Evolutionary conservation across 2,329 filamentous ascomycete species (phyloP).

Genomic region (Fusarium decemcellulare): DNA sequence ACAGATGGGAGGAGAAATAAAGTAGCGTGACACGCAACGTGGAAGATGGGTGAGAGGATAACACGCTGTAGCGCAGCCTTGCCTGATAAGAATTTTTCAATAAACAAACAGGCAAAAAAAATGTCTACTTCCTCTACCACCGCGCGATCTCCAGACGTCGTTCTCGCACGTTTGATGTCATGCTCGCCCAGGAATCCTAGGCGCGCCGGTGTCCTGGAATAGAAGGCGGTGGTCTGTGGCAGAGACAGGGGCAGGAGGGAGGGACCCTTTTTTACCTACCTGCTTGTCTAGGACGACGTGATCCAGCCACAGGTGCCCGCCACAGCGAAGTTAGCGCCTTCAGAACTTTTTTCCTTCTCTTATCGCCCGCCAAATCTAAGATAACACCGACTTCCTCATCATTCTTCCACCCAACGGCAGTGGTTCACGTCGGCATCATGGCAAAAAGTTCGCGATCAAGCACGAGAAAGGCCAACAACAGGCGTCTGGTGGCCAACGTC

Average conservation of each 20-base stretch:
- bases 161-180: constrained; percentile 46
- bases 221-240: constrained; percentile 45
- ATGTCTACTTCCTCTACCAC: constrained; percentile 30
- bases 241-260: constrained; percentile 14
- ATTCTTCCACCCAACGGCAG: constrained; percentile 16
- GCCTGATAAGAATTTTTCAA: neutral
- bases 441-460: constrained; percentile 89
- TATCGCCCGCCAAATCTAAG: constrained; percentile 28
- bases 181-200: constrained; percentile 34
- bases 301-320: constrained; percentile 33
- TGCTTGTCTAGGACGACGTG: neutral
- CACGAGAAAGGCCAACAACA: constrained; percentile 85
- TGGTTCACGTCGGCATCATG: constrained; percentile 68
- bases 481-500: constrained; percentile 82
- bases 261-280: neutral
- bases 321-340: constrained; percentile 28
- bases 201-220: constrained; percentile 20
- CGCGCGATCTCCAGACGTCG: constrained; percentile 30
- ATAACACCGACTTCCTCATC: constrained; percentile 29
- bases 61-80: constrained; percentile 1
- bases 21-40: neutral
- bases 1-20: constrained; percentile 6
- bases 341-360: constrained; percentile 3
- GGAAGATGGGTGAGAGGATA: neutral
- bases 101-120: neutral